Evolutionary conservation across 306 rosid genomes (phyloP), one percentile per base, ranked within the genome.

Genomic region (Mimosa bimucronata): DNA sequence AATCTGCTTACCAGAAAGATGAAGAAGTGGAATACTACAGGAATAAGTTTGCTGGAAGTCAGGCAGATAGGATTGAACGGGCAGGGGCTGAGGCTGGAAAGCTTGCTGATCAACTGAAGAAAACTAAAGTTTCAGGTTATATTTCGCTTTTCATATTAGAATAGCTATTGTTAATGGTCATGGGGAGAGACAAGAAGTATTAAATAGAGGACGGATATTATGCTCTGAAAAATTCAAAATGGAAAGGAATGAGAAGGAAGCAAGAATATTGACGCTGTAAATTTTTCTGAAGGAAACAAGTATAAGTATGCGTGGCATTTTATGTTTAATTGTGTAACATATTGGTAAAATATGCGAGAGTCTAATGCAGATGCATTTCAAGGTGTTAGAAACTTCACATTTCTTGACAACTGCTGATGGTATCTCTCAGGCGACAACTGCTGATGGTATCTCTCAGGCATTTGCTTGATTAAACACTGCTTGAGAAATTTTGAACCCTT

Each of bases 21-120:
- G 99, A 92, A 72, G 98, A 92, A 62, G 97, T 93, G 62, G 96
- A 89, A 80, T 61, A 67, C 81, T 87, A 81, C 78, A 86, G 97
- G 83, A 61, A 73, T 79, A 91, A 87, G 83, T 95, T 89, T 79
- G 94, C 97, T 10, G 99, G 99, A 84, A 95, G 98, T 84, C 99
- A 95, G 85, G 98, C 96, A n/a, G 96, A 95, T 74, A 88, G 98
- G 85, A 67, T 85, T 71, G 84, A 76, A 40, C 88, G 94, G 72
- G 95, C 94, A 40, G 97, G 92, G 78, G 93, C 87, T 72, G 90
- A 92, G 88, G 97, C 95, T 85, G 93, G 86, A 85, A 87, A 90
- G 73, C 79, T 91, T 76, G 94, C 94, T 18, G 88, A 82, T 73
- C 88, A 91, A 75, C 85, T 95, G 83, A 89, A 87, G 85, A 91